Evolutionary conservation across 2,329 filamentous ascomycete genomes (phyloP).

Genomic region (Zymoseptoria passerinii): DNA sequence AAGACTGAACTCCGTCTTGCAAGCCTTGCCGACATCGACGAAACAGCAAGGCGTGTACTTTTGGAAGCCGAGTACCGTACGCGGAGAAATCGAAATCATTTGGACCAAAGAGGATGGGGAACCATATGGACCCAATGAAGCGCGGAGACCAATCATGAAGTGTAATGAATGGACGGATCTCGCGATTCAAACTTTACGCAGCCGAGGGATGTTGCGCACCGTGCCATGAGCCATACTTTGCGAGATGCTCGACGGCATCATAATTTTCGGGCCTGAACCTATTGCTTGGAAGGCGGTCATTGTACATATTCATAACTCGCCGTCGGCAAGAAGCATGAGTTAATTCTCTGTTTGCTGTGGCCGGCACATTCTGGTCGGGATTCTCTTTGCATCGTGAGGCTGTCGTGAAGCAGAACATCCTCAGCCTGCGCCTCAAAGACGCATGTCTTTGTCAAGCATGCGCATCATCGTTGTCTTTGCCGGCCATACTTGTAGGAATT

Average conservation of each 20-base stretch:
- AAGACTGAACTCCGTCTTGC: not conserved
- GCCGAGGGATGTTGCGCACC: not conserved
- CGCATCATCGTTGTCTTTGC: not conserved
- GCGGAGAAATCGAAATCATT: not conserved
- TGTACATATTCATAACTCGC: not conserved
- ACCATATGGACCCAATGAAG: not conserved
- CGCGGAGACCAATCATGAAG: not conserved
- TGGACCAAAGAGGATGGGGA: not conserved
- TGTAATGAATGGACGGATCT: not conserved
- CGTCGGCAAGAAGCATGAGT: not conserved
- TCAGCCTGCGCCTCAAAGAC: not conserved
- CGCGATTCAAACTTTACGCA: not conserved
- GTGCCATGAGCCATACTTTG: not conserved
- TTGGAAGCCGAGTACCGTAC: not conserved
- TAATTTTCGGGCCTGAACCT: not conserved
- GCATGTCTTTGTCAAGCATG: slow-evolving; percentile 1
- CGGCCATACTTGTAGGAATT: not conserved
- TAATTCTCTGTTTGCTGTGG: not conserved
- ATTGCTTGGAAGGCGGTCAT: not conserved
- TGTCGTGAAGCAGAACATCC: not conserved
- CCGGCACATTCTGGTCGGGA: not conserved
- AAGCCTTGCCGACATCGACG: not conserved
- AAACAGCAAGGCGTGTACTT: not conserved
- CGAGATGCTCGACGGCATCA: not conserved
- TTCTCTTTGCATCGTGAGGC: not conserved